Base-by-base conservation (phyloP, 805 yeast species). In the Tetrapisispora fleetii region DNA sequence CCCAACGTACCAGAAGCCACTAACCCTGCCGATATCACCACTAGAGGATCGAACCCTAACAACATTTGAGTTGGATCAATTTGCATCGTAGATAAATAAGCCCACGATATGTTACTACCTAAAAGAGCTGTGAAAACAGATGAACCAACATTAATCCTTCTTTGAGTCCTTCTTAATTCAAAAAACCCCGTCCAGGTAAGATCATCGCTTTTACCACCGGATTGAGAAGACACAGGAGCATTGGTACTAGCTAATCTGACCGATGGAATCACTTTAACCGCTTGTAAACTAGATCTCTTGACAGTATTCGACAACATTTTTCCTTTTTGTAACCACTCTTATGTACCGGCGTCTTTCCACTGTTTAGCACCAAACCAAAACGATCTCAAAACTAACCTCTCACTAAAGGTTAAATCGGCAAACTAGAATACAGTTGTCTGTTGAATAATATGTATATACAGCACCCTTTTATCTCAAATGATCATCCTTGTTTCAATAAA, bases 21-120 rank as follows among this genome's bases (percentile, higher is more conserved):
- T 40, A 89, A 78, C 1, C 83, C 89, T 40, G 84, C 87, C 37
- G 85, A 81, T 60, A 83, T 75, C 37, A 87, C 86, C 65, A 85
- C 78, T 56, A 86, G 72, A n/a, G 95, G 88, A 62, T 93, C 98
- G 52, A 91, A 74, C 2, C 98, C 99, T 67, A 85, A 77, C 45
- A 91, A 76, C 52, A 80, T 77, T 63, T 87, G 86, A 40, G 95
- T 88, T 36, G 91, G 85, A 64, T 91, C 97, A 52, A 93, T 79
- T 62, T 87, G 93, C 55, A 85, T 71, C 56, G 85, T 83, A 28
- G 96, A 81, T 46, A 90, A 72, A 62, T 80, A 82, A 1, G 78
- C 78, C 79, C 90, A 85, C 1, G 97, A 82, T 5, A 75, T 60
- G 14, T 74, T 70, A 21, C 86, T 78, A 1, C 95, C 88, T 8